phyloP scores from a whole-genome alignment of 345 rosid species.

The Aquilaria yunnanensis region DNA sequence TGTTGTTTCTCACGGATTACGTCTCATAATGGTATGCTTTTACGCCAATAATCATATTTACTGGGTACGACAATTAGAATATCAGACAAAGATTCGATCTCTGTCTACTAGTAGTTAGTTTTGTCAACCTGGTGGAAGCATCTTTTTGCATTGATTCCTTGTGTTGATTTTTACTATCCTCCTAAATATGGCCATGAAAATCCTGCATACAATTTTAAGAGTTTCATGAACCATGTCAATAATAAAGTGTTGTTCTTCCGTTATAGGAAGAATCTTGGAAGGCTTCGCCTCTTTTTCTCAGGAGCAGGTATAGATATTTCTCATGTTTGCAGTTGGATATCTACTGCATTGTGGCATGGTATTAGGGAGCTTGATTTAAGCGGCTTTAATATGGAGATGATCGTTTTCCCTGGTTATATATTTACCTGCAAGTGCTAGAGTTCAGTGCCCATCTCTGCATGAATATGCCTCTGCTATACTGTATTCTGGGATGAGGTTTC shows the following conservation, averaged over 20 bases:
- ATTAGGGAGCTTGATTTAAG: not conserved
- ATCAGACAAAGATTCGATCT: not conserved
- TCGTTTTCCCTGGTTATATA: not conserved
- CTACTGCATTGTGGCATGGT: not conserved
- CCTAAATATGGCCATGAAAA: not conserved
- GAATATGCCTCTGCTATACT: not conserved
- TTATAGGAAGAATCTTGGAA: not conserved
- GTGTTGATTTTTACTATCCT: not conserved
- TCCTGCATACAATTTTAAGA: not conserved
- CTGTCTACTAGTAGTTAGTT: not conserved
- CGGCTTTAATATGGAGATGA: not conserved
- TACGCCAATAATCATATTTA: not conserved
- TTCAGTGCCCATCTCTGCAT: not conserved
- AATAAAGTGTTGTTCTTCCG: not conserved
- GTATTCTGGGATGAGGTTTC: not conserved
- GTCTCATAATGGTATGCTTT: no score
- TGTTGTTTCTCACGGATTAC: no score
- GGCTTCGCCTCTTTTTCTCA: not conserved
- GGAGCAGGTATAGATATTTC: not conserved
- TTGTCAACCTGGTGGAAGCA: no score
- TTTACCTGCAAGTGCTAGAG: not conserved
- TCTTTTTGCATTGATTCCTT: not conserved
- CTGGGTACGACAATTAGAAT: not conserved
- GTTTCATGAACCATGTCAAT: no score
- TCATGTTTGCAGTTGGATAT: not conserved